Evolutionary conservation across 805 yeast species (phyloP), one percentile per base, ranked within the genome.

Genomic region (Peterozyma xylosa): DNA sequence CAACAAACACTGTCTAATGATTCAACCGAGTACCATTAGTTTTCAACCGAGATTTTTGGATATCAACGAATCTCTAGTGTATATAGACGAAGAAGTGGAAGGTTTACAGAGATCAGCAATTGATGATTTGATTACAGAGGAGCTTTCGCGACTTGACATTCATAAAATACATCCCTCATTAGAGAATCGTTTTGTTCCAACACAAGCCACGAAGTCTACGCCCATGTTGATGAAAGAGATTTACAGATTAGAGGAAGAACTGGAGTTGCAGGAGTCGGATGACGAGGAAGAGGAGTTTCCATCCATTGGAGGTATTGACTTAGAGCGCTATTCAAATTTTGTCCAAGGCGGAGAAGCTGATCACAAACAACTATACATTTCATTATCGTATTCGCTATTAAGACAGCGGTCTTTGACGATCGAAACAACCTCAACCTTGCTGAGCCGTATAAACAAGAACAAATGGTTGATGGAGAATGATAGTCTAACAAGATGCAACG

Each of bases 401-500:
- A 67, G 73, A 40, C 59, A 64, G 29, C 52, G 76, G 15, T 64
- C 69, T n/a, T 54, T 78, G 17, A 53, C 59, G 33, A 48, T 73
- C 15, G 45, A 64, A 30, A 41, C 29, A n/a, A 16, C 29, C 2
- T 10, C 21, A 9, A 5, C 13, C 9, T 11, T 13, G 5, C 13
- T 32, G 15, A 21, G 27, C 3, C 33, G 37, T 5, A 27, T 18
- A 11, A 30, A 14, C 11, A 54, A 57, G 43, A 60, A 53, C 59
- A 72, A 57, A 45, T 73, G 65, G 69, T 55, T 54, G 41, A 51
- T 57, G 9, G 60, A 50, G 56, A 70, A 62, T 43, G 71, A 58
- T 49, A 57, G 49, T 45, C 55, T 63, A 34, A 54, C 49, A 43
- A 57, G 58, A 13, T 50, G 62, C 18, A 57, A 59, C 11, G 58